These are phyloP conservation scores for Punica granatum DNA, from an alignment of 345 rosid species.

Conservation along the genomic window DNA sequence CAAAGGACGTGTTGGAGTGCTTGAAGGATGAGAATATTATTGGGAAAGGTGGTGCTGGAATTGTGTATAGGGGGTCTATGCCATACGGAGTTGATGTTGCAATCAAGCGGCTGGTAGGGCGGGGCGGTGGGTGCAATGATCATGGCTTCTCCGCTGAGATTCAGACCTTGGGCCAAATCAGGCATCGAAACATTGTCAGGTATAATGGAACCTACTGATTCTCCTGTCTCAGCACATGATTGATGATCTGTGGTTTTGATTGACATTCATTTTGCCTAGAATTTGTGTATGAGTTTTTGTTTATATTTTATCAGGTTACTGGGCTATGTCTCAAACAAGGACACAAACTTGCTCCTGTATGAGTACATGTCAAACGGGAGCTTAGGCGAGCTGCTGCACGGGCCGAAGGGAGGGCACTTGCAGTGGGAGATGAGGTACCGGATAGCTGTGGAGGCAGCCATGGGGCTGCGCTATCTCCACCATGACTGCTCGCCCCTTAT, in stretches of 20 bases:
- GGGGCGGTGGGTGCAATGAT: conserved; percentile 52
- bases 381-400: conserved; percentile 78
- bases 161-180: conserved; percentile 69
- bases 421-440: conserved; percentile 66
- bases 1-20: conserved; percentile 74
- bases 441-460: conserved; percentile 75
- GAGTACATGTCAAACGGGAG: conserved; percentile 94
- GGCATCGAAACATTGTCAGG: conserved; percentile 77
- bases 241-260: background rate
- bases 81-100: conserved; percentile 61
- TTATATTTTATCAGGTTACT: conserved; percentile 25
- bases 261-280: background rate
- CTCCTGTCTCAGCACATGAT: background rate
- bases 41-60: conserved; percentile 94
- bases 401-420: conserved; percentile 80
- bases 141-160: conserved; percentile 94
- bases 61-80: conserved; percentile 83
- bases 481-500: conserved; percentile 91
- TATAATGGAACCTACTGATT: too few relatives aligned
- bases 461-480: conserved; percentile 83
- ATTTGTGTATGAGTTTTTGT: background rate
- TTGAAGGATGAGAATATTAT: conserved; percentile 82
- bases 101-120: conserved; percentile 63
- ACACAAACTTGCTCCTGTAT: conserved; percentile 65
- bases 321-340: conserved; percentile 79